Conservation (phyloP, 371 early-diverging fungal species). For the Mortierella sp. region DNA sequence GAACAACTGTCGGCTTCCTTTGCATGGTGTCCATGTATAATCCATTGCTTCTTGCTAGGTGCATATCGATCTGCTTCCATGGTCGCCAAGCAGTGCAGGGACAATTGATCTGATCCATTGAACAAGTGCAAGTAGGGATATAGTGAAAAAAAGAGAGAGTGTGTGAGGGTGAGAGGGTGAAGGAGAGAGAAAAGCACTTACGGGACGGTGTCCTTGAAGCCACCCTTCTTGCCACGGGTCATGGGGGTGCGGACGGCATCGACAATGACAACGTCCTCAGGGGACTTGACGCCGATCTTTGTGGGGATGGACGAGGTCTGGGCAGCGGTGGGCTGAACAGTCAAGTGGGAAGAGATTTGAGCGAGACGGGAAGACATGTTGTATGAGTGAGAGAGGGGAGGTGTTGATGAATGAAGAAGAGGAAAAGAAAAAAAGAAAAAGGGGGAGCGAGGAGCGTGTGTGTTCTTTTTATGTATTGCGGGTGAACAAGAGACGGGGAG, state of each 20-base stretch:
- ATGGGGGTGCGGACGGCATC: slow-evolving; percentile 93
- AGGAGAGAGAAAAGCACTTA: slow-evolving; percentile 22
- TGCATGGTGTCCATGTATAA: background rate
- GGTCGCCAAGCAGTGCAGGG: background rate
- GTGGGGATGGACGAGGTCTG: slow-evolving; percentile 61
- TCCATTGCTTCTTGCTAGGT: background rate
- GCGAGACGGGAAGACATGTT: slow-evolving; percentile 76
- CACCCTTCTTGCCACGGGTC: slow-evolving; percentile 94
- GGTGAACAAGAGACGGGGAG: background rate
- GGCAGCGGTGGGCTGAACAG: slow-evolving; percentile 66
- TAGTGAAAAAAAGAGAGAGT: background rate
- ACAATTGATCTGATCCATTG: background rate
- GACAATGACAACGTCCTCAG: slow-evolving; percentile 91
- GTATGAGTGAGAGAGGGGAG: background rate
- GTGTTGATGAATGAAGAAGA: slow-evolving; percentile 16
- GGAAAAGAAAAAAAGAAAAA: slow-evolving; percentile 6
- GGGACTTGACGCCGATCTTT: slow-evolving; percentile 85
- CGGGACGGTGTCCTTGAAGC: slow-evolving; percentile 90
- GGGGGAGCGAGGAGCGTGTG: background rate
- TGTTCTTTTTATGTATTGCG: slow-evolving; percentile 6
- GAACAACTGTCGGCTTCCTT: background rate
- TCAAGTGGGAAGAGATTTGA: slow-evolving; percentile 82
- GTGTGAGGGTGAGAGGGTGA: background rate
- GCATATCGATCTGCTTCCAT: background rate
- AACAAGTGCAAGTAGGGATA: background rate